Base-by-base conservation (phyloP, 2,329 filamentous ascomycete genomes). In the Nothomitra cinnamomea region DNA sequence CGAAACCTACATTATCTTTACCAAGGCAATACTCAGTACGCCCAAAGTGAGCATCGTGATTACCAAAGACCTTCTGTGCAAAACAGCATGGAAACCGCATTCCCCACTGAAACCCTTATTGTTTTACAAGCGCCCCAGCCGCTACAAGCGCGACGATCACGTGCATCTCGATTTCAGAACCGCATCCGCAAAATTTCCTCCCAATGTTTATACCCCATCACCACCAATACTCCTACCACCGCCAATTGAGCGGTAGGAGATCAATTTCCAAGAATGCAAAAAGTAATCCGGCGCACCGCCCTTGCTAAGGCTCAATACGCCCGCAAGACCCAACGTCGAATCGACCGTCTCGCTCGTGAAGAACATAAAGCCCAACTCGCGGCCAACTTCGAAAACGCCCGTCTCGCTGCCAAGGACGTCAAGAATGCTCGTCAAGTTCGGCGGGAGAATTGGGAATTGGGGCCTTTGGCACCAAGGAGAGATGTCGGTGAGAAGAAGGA, bases 371-470 rank as follows among this genome's bases (percentile, higher is more conserved):
- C 54, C 50, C 57, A 43, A 52, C 62, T 60, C 56, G 65, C 57
- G 56, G 58, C 58, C 50, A 60, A 52, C 56, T 67, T 58, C 59
- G 59, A 61, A 41, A 62, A 61, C 56, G 62, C 67, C 58, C 63
- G 62, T 55, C 57, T 60, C 49, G 55, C 66, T 56, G 57, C 67
- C 54, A 61, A 68, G 55, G 62, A 64, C 55, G 61, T 75, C 56
- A 68, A 69, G 57, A 61, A 64, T 15, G 78, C 78, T 43, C 75
- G 78, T 53, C 64, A 70, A 58, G 72, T 75, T 51, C 77, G 84
- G 53, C 76, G 75, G 56, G 84, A 94, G 64, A 82, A 90, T 66
- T 94, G 85, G 79, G 72, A 83, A 58, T 68, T 87, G 58, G 90
- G 89, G 0, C 77, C 85, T 7, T 64, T 95, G 58, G 83, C 87